These are phyloP conservation scores for Hericium rajendrae DNA, from an alignment of 768 basidiomycete species.

Conservation along the genomic window DNA sequence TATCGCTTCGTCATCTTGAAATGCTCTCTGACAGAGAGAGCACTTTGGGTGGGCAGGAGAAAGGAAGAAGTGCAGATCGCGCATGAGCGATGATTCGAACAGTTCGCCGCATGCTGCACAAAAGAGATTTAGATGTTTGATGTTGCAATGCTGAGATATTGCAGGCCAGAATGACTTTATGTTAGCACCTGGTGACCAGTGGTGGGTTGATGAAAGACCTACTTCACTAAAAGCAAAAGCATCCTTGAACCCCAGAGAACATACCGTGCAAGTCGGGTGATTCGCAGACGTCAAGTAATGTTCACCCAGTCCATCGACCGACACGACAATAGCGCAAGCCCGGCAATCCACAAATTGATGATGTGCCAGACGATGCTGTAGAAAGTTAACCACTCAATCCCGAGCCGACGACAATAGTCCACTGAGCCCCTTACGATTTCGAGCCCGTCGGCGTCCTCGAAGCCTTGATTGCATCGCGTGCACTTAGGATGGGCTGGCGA, in stretches of 20 bases:
- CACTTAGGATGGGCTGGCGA: background rate
- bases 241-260: background rate
- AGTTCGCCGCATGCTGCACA: background rate
- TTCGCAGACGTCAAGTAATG: background rate
- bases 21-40: background rate
- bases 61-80: background rate
- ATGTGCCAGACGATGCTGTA: background rate
- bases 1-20: background rate
- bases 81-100: background rate
- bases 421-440: background rate
- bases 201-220: background rate
- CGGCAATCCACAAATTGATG: background rate
- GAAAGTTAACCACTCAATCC: too few species aligned
- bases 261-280: background rate
- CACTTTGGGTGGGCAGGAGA: background rate
- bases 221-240: background rate
- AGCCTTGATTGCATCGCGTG: background rate
- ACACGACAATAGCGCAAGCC: background rate
- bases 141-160: background rate
- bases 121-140: background rate
- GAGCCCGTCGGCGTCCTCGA: background rate
- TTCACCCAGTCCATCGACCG: background rate
- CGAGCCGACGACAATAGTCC: too few species aligned
- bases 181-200: background rate
- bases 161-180: too few species aligned